Percentiles rank a stretch among this genome's conserved stretches.
Conservation (phyloP, 1,284 basidiomycete genomes). For the Paramarasmius palmivorus region DNA sequence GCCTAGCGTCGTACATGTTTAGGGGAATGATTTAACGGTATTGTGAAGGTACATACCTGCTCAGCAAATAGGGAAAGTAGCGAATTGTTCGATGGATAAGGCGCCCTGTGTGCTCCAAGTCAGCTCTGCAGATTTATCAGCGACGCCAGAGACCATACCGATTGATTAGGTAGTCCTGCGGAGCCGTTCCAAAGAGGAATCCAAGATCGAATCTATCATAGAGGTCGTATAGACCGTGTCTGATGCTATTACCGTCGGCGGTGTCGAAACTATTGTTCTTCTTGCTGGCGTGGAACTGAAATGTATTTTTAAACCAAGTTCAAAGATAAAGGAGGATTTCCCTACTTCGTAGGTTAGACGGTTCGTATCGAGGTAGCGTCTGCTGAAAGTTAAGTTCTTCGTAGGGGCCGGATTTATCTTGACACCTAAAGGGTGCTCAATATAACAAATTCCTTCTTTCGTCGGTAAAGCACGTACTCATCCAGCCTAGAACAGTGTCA, state of each 20-base stretch:
- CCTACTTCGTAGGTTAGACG: slow-evolving; percentile 68
- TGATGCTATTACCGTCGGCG: slow-evolving; percentile 47
- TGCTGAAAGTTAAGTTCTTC: slow-evolving; percentile 56
- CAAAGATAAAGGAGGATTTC: neutral
- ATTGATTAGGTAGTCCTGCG: slow-evolving; percentile 69
- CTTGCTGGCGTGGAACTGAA: slow-evolving; percentile 56
- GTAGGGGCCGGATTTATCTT: slow-evolving; percentile 45
- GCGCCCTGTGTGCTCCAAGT: slow-evolving; percentile 36
- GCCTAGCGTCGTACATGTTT: slow-evolving; percentile 32
- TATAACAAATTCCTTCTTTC: neutral
- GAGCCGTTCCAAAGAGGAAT: slow-evolving; percentile 65
- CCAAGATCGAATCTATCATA: slow-evolving; percentile 54
- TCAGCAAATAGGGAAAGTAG: slow-evolving; percentile 62
- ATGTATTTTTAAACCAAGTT: neutral
- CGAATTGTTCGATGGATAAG: slow-evolving; percentile 68
- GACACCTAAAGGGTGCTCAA: slow-evolving; percentile 37
- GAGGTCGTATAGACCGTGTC: slow-evolving; percentile 52
- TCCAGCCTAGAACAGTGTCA: neutral
- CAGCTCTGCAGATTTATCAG: neutral
- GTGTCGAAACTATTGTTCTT: slow-evolving; percentile 59
- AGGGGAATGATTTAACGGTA: neutral
- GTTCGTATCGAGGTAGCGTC: slow-evolving; percentile 77
- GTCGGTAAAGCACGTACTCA: neutral
- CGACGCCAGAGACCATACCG: slow-evolving; percentile 35
- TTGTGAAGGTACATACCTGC: slow-evolving; percentile 36